phyloP scores from a whole-genome alignment of 2,329 filamentous ascomycete species.

The Penicillium vulpinum region DNA sequence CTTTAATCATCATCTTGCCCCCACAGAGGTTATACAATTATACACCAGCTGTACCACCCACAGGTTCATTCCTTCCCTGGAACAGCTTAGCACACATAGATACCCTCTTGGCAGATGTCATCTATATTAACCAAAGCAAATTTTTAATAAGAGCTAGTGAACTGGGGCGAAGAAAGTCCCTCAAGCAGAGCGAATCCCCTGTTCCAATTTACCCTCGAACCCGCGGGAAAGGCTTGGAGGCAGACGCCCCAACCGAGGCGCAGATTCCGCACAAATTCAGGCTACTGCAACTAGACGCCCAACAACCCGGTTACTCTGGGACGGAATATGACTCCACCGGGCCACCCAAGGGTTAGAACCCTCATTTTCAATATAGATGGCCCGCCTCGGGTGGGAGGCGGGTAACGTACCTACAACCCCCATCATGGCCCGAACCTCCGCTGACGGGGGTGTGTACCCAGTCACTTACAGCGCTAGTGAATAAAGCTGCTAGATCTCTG shows the following conservation, averaged over 20 bases:
- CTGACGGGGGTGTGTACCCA: not conserved
- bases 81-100: too few species aligned
- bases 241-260: not conserved
- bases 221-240: not conserved
- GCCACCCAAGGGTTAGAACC: not conserved
- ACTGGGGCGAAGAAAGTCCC: not conserved
- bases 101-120: not conserved
- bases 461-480: not conserved
- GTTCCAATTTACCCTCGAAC: not conserved
- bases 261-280: not conserved
- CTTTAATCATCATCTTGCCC: not conserved
- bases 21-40: not conserved
- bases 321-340: not conserved
- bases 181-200: not conserved
- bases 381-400: not conserved
- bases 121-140: not conserved
- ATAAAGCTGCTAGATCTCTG: not conserved
- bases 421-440: not conserved
- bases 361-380: not conserved
- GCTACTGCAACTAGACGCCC: not conserved
- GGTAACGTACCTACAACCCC: not conserved
- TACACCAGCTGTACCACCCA: not conserved
- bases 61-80: not conserved
- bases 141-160: not conserved
- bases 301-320: not conserved